Conservation (phyloP, 805 yeast species). For the Grigorovia transvaalensis region DNA sequence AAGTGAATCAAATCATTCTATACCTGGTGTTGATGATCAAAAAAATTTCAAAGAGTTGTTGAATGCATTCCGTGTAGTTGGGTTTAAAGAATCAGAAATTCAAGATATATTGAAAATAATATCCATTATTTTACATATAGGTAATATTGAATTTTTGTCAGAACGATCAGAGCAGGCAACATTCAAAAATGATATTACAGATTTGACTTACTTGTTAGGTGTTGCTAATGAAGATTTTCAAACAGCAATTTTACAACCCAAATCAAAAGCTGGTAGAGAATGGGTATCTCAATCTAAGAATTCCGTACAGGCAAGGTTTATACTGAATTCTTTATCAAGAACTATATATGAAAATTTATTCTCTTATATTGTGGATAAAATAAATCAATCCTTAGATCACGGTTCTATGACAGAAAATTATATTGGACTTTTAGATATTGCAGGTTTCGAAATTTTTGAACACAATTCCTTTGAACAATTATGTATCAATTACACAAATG, state of each 20-base stretch:
- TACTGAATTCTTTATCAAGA: slow-evolving; percentile 82
- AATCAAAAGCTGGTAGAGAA: slow-evolving; percentile 86
- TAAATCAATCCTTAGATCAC: slow-evolving; percentile 57
- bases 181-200: slow-evolving; percentile 37
- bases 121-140: slow-evolving; percentile 73
- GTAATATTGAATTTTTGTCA: slow-evolving; percentile 67
- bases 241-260: slow-evolving; percentile 61
- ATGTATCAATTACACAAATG: slow-evolving; percentile 95
- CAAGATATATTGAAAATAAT: slow-evolving; percentile 52
- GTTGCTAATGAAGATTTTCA: slow-evolving; percentile 40
- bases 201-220: slow-evolving; percentile 55
- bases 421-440: slow-evolving; percentile 94
- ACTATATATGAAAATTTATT: slow-evolving; percentile 77
- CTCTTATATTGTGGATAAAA: slow-evolving; percentile 60
- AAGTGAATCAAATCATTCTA: slow-evolving; percentile 41
- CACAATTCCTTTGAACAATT: slow-evolving; percentile 93
- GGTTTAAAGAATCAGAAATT: slow-evolving; percentile 47
- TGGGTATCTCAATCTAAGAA: slow-evolving; percentile 69
- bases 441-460: slow-evolving; percentile 94
- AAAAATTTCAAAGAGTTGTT: slow-evolving; percentile 53
- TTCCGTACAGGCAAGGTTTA: slow-evolving; percentile 66
- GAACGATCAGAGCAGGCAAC: slow-evolving; percentile 70
- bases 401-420: slow-evolving; percentile 39
- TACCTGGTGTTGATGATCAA: slow-evolving; percentile 70
- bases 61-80: slow-evolving; percentile 64